Evolutionary conservation across 2,329 filamentous ascomycete species (phyloP).

Genomic region (Trichoderma brevicompactum): DNA sequence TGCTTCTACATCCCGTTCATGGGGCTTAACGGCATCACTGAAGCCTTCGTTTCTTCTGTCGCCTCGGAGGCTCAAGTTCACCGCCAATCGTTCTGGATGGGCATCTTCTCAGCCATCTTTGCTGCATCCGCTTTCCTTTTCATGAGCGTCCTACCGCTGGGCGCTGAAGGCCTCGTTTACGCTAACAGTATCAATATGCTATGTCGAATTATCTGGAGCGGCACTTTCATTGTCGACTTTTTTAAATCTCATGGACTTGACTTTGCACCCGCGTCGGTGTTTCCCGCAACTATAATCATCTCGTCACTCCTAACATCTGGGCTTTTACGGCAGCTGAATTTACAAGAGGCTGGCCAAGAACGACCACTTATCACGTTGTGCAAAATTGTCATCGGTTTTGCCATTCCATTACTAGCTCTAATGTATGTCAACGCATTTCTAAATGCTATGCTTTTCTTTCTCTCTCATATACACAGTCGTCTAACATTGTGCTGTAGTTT

Average conservation of each 20-base stretch:
- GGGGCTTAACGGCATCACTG: conserved; percentile 86
- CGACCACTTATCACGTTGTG: conserved; percentile 45
- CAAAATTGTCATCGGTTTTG: conserved; percentile 53
- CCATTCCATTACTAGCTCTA: conserved; percentile 56
- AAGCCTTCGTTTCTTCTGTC: conserved; percentile 90
- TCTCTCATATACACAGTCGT: conserved; percentile 30
- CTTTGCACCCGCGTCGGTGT: conserved; percentile 36
- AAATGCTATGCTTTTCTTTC: conserved; percentile 36
- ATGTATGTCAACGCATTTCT: conserved; percentile 58
- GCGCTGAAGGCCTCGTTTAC: conserved; percentile 78
- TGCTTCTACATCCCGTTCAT: conserved; percentile 93
- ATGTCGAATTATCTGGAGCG: conserved; percentile 82
- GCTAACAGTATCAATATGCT: conserved; percentile 92
- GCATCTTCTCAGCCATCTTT: conserved; percentile 76
- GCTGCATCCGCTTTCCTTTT: conserved; percentile 74
- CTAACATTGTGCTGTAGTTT: conserved; percentile 45
- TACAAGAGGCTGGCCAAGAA: conserved; percentile 35
- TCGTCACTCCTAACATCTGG: conserved; percentile 38
- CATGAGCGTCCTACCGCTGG: conserved; percentile 69
- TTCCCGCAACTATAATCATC: conserved; percentile 38
- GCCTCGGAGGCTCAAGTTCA: conserved; percentile 77
- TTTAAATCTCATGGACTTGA: conserved; percentile 54
- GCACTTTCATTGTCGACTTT: conserved; percentile 69
- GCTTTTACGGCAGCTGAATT: conserved; percentile 37
- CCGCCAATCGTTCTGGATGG: conserved; percentile 82